Conservation (phyloP, 2,329 filamentous ascomycete species). For the Fusarium bactridioides region DNA sequence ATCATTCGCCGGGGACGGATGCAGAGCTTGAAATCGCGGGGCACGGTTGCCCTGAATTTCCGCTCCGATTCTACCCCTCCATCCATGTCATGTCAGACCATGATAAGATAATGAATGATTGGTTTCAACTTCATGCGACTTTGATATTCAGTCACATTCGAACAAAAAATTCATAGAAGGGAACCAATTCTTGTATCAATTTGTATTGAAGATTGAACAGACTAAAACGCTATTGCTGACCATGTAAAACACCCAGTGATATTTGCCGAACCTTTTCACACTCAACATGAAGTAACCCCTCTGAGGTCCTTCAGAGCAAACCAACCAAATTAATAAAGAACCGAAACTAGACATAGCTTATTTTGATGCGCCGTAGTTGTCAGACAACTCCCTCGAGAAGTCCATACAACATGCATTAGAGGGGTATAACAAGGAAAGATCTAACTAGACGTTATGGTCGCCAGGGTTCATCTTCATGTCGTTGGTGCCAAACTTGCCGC, state of each 20-base stretch:
- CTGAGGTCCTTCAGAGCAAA: slow-evolving; percentile 7
- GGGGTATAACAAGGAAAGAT: slow-evolving; percentile 1
- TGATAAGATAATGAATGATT: background rate
- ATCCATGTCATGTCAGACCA: slow-evolving; percentile 4
- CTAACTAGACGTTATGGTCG: slow-evolving; percentile 36
- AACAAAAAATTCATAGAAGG: too few relatives aligned
- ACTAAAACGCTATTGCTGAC: slow-evolving; percentile 24
- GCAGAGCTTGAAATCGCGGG: slow-evolving; percentile 27
- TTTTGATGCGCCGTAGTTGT: slow-evolving; percentile 40
- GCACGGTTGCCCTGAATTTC: slow-evolving; percentile 31
- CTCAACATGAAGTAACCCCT: background rate
- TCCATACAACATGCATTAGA: slow-evolving; percentile 34
- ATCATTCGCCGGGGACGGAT: slow-evolving; percentile 17
- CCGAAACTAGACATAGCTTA: slow-evolving; percentile 18
- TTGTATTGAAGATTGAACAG: slow-evolving; percentile 22
- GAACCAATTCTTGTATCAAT: slow-evolving; percentile 2
- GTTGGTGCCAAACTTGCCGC: slow-evolving; percentile 6
- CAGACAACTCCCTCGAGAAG: slow-evolving; percentile 10
- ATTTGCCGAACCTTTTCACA: slow-evolving; percentile 15
- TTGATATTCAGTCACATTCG: background rate
- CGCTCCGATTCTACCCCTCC: slow-evolving; percentile 33
- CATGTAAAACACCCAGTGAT: slow-evolving; percentile 12
- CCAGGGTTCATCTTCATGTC: slow-evolving; percentile 20
- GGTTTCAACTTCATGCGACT: background rate
- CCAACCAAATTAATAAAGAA: slow-evolving; percentile 27